Evolutionary conservation across 768 basidiomycete genomes (phyloP), one percentile per base, ranked within the genome.

Genomic region (Pholiota molesta): DNA sequence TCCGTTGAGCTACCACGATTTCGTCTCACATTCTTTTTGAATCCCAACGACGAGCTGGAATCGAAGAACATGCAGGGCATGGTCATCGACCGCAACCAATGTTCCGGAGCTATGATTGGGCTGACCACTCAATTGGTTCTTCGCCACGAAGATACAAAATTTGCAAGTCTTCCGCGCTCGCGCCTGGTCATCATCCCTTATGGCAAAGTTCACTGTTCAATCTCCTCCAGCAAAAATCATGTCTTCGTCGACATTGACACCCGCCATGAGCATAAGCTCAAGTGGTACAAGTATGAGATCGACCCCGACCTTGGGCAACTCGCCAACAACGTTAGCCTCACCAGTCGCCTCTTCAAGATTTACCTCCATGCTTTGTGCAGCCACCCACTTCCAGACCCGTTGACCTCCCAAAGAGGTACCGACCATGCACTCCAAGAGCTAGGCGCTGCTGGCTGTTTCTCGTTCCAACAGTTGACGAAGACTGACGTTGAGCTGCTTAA

Each of bases 331-430:
- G 57, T 72, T 69, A 54, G 59, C 61, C 61, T 76, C 23, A 62
- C 64, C 5, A 69, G 71, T 61, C 69, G 67, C 37, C 68, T 83
- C 8, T 81, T 73, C 57, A 72, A 71, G 51, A 71, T 76, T 2
- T 80, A 81, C 55, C 71, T 85, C 16, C 84, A 85, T 47, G 78
- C 80, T 17, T 60, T 82, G 2, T 83, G 77, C 2, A 77, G 78
- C 28, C 74, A 77, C 47, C 75, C 74, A 51, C 67, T 78, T 16
- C 71, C 73, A 11, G 83, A 85, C 67, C 79, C 80, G 3, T 70
- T 85, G 19, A 81, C 78, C 0, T 64, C 66, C 17, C 76, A 77
- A 8, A 79, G 78, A 0, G 83, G 83, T 3, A 76, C 77, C 1
- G 76, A 81, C 42, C 75, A 83, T 51, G 82, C 82, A 0, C 65